Evolutionary conservation across 1,139 yeast genomes (phyloP), one percentile per base, ranked within the genome.

Genomic region (Oligophagozyma castellii): DNA sequence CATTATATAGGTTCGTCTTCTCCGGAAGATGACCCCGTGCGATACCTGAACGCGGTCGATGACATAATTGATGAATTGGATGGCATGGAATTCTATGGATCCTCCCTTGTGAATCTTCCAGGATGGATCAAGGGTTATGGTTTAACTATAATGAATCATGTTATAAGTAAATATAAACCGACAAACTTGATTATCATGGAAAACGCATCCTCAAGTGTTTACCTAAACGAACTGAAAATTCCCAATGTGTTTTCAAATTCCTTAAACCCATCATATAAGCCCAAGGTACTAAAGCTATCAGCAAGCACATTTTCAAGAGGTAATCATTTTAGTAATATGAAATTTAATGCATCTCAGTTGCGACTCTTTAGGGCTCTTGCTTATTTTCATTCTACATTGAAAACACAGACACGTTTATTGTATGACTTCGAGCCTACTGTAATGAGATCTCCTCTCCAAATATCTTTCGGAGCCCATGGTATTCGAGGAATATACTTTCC

Each of bases 111-210:
- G 3, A 86, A 86, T 43, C 72, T 92, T 0, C 93, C 95, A 0
- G 95, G 96, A 0, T 86, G 95, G 95, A 68, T 84, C 15, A 80
- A 79, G 52, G 96, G 96, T 0, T 73, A 72, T 35, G 98, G 96
- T 0, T 62, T 75, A 21, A 76, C 74, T 32, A 54, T 86, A 6
- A 58, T 81, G 13, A 56, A 55, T 11, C 58, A 64, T 11, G 56
- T 83, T 2, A 58, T 76, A 2, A 38, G 46, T 1, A 38, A 53
- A 6, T 51, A 70, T 2, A 51, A 59, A n/a, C 81, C 92, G 0
- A 64, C 75, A 1, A 61, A 67, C 36, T 51, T 79, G 16, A 50
- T 78, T 0, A 63, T 65, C 35, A 37, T 73, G 26, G 68, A 68
- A 23, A 43, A 55, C 23, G 55, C 49, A 40, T 48, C 46, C 24